A percentile compares a stretch with the other conserved stretches of the same genome.
These are phyloP conservation scores for Lolium rigidum DNA, from an alignment of 176 grass and related monocot genomes.

Conservation along the genomic window DNA sequence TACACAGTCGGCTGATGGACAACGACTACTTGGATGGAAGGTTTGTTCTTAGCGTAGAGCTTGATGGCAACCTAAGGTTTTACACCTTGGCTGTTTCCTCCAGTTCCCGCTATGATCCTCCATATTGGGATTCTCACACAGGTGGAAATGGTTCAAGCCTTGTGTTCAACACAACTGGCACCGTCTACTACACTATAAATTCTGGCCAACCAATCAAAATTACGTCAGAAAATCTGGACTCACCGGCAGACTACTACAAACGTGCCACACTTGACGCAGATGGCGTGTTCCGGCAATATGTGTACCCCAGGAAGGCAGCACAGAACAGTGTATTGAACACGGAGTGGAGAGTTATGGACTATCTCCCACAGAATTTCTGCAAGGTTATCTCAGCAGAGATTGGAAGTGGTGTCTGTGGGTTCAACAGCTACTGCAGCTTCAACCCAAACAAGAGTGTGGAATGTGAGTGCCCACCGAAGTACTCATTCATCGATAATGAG, in stretches of 20 bases:
- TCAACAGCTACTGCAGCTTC: conserved; percentile 48
- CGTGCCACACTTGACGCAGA: conserved; percentile 23
- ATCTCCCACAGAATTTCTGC: neutral
- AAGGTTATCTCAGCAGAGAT: neutral
- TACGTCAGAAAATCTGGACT: neutral
- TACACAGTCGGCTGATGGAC: conserved; percentile 38
- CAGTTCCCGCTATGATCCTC: conserved; percentile 12
- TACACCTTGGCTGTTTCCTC: conserved; percentile 13
- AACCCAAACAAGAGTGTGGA: neutral
- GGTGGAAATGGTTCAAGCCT: conserved; percentile 20
- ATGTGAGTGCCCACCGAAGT: conserved; percentile 3
- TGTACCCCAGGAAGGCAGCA: conserved; percentile 6
- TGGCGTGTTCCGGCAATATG: conserved; percentile 26
- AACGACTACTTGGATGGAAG: conserved; percentile 23
- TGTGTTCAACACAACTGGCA: conserved; percentile 13
- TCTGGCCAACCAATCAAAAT: neutral
- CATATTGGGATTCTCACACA: conserved; percentile 2
- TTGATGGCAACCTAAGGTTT: conserved; percentile 26
- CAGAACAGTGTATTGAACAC: neutral
- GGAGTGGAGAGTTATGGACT: neutral
- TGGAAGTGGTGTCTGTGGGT: conserved; percentile 40
- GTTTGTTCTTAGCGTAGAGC: conserved; percentile 23
- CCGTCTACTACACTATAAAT: conserved; percentile 24
- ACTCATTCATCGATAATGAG: conserved; percentile 24
- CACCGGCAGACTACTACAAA: conserved; percentile 19